These are phyloP conservation scores for Pyricularia grisea DNA, from an alignment of 2,329 filamentous ascomycete species.

Conservation along the genomic window DNA sequence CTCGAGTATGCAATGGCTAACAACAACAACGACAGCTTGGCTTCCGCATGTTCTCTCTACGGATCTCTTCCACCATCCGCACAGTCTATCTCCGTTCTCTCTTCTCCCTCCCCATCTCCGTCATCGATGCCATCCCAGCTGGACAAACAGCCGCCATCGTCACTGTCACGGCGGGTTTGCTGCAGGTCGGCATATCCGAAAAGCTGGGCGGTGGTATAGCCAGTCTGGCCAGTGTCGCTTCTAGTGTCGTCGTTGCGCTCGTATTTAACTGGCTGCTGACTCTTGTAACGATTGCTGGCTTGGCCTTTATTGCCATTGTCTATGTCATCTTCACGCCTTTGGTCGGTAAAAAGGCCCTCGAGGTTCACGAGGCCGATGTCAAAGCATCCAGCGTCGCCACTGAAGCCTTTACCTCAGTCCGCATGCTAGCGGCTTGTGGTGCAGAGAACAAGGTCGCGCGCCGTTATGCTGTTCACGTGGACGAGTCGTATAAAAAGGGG, in stretches of 20 bases:
- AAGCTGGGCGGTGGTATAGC: conserved; percentile 34
- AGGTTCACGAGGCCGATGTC: conserved; percentile 25
- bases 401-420: conserved; percentile 29
- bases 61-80: conserved; percentile 50
- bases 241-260: conserved; percentile 41
- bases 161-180: conserved; percentile 50
- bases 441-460: conserved; percentile 24
- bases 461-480: conserved; percentile 25
- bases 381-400: conserved; percentile 26
- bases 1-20: conserved; percentile 5
- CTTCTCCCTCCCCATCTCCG: conserved; percentile 55
- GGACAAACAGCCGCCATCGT: conserved; percentile 53
- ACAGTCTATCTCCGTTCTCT: conserved; percentile 54
- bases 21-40: conserved; percentile 27
- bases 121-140: conserved; percentile 53
- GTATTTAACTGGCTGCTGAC: conserved; percentile 41
- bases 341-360: conserved; percentile 21
- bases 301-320: conserved; percentile 29
- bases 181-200: conserved; percentile 55
- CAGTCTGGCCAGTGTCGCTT: conserved; percentile 26
- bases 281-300: conserved; percentile 33
- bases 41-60: conserved; percentile 50
- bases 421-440: conserved; percentile 32
- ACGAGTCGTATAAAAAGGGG: conserved; percentile 23
- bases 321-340: conserved; percentile 22